These are phyloP conservation scores for Globisporangium megalacanthum DNA, from an alignment of 352 stramenopile genomes.

Conservation along the genomic window DNA sequence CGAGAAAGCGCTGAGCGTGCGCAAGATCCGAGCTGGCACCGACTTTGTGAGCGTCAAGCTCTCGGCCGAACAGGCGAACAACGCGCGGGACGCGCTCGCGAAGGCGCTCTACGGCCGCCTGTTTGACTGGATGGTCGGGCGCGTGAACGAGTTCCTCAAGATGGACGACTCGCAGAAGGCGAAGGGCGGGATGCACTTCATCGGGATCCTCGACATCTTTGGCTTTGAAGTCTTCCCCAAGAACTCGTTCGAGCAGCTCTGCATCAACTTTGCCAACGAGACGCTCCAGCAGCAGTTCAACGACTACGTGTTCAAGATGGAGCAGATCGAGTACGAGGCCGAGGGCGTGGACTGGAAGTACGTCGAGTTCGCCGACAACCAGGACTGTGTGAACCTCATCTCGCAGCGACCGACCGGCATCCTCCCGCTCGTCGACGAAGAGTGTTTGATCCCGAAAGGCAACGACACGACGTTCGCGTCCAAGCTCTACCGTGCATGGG, in stretches of 20 bases:
- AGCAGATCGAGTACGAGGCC: conserved; percentile 77
- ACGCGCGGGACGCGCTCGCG: conserved; percentile 73
- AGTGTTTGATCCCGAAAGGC: conserved; percentile 82
- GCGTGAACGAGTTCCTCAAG: conserved; percentile 82
- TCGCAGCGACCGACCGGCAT: conserved; percentile 82
- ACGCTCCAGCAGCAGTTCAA: conserved; percentile 88
- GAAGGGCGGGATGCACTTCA: conserved; percentile 61
- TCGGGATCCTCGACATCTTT: conserved; percentile 92
- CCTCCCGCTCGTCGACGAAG: conserved; percentile 83
- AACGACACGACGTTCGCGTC: conserved; percentile 77
- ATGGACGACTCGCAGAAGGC: conserved; percentile 72
- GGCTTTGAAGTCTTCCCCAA: conserved; percentile 90
- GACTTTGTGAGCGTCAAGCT: conserved; percentile 86
- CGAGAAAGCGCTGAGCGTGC: conserved; percentile 66
- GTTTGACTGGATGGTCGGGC: conserved; percentile 88
- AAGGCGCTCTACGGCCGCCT: conserved; percentile 86
- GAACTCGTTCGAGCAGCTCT: conserved; percentile 90
- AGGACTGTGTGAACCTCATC: conserved; percentile 89
- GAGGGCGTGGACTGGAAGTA: conserved; percentile 85
- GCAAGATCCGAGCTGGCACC: conserved; percentile 72
- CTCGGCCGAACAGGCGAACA: conserved; percentile 74
- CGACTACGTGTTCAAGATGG: conserved; percentile 86
- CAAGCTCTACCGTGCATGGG: conserved; percentile 73
- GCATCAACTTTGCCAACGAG: conserved; percentile 90
- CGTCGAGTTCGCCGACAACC: conserved; percentile 83